phyloP scores from a whole-genome alignment of 768 basidiomycete species.

The Lentinula lateritia region DNA sequence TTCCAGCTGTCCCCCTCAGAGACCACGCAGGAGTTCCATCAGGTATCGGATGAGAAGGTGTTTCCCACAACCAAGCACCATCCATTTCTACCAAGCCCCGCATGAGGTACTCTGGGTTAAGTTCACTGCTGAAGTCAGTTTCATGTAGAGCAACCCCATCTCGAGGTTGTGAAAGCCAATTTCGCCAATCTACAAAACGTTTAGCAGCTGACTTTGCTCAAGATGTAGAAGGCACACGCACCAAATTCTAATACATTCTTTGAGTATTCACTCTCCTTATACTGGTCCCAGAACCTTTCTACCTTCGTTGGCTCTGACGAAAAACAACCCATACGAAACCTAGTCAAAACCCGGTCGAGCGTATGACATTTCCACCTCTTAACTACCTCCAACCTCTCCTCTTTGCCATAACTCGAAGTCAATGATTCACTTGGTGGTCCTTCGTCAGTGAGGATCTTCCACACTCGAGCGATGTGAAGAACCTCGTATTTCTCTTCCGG shows the following conservation, averaged over 20 bases:
- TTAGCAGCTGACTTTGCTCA: not conserved
- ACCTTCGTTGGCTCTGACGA: not conserved
- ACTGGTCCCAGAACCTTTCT: constrained; percentile 1
- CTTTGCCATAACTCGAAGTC: not conserved
- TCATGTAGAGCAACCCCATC: not conserved
- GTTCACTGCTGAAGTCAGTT: not conserved
- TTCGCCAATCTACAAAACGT: not conserved
- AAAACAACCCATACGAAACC: constrained; percentile 1
- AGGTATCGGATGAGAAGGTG: not conserved
- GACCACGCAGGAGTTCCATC: not conserved
- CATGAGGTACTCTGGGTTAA: not conserved
- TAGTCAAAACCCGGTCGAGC: not conserved
- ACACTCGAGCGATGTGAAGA: constrained; percentile 5
- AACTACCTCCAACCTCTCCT: not conserved
- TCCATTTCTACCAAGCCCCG: constrained; percentile 1
- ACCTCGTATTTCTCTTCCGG: constrained; percentile 1
- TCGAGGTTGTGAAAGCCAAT: not conserved
- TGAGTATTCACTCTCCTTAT: not conserved
- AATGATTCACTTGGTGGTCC: not conserved
- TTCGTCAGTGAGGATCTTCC: constrained; percentile 6
- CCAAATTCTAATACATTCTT: constrained; percentile 1
- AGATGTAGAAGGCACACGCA: not conserved
- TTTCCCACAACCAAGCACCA: not conserved
- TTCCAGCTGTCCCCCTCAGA: not conserved
- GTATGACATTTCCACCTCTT: not conserved